phyloP scores from a whole-genome alignment of 129 eudicot genomes.

The Tagetes erecta region DNA sequence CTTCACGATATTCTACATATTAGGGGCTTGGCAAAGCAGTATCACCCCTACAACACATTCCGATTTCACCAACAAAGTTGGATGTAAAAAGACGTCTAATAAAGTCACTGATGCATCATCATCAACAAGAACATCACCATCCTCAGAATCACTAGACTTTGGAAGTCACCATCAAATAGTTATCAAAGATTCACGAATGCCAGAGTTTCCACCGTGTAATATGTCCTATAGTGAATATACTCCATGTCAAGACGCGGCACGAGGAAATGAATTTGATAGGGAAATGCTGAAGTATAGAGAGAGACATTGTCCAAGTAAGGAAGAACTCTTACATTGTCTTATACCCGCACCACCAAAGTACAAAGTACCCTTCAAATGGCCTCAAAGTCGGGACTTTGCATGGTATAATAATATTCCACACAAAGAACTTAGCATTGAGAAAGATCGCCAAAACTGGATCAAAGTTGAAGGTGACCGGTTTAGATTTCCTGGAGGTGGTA shows the following conservation, averaged over 20 bases:
- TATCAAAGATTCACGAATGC: constrained; percentile 35
- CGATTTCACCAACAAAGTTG: constrained; percentile 44
- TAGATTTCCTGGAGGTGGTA: constrained; percentile 95
- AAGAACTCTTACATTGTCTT: constrained; percentile 69
- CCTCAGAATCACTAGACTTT: constrained; percentile 50
- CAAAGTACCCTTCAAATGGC: constrained; percentile 93
- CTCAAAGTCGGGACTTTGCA: constrained; percentile 84
- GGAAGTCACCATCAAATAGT: constrained; percentile 81
- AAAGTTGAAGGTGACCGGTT: constrained; percentile 92
- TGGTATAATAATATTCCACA: constrained; percentile 95
- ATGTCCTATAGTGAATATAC: constrained; percentile 74
- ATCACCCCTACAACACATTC: constrained; percentile 41
- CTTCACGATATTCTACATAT: constrained; percentile 61
- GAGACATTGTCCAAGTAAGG: constrained; percentile 81
- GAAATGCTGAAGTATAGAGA: constrained; percentile 82
- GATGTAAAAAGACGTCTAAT: constrained; percentile 48
- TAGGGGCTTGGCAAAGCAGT: constrained; percentile 85
- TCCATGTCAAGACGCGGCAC: constrained; percentile 67
- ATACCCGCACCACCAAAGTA: constrained; percentile 93
- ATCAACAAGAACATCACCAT: constrained; percentile 23
- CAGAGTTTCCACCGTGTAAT: constrained; percentile 67
- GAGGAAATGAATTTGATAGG: constrained; percentile 76
- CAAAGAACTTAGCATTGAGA: constrained; percentile 93
- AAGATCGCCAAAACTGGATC: constrained; percentile 90
- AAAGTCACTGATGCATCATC: constrained; percentile 19